Percentiles rank a stretch among this genome's conserved stretches.
phyloP scores from a whole-genome alignment of 352 stramenopile species.

The Phytophthora pinifolia region DNA sequence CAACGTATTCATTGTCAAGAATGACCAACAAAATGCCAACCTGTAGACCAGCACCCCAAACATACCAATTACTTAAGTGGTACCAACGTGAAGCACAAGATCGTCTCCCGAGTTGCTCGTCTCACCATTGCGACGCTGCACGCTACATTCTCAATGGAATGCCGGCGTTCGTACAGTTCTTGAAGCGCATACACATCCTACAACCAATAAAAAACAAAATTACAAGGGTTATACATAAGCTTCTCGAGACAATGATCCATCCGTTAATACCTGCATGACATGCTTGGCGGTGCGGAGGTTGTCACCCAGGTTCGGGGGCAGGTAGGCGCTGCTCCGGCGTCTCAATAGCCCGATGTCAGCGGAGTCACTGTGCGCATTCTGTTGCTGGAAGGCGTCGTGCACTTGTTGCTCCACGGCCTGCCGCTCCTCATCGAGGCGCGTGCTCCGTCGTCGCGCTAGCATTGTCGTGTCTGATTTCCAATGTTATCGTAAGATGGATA shows the following conservation, averaged over 20 bases:
- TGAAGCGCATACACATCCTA: slow-evolving; percentile 69
- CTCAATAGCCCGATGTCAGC: slow-evolving; percentile 9
- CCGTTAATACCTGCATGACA: slow-evolving; percentile 44
- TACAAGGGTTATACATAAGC: too few relatives aligned
- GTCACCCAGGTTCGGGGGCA: slow-evolving; percentile 30
- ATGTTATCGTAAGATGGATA: slow-evolving; percentile 4
- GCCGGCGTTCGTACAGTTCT: slow-evolving; percentile 59
- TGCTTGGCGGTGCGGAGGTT: slow-evolving; percentile 53
- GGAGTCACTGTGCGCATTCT: slow-evolving; percentile 1
- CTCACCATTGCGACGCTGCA: slow-evolving; percentile 54
- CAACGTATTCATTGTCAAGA: slow-evolving; percentile 64
- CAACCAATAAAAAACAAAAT: too few relatives aligned
- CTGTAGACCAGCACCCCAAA: slow-evolving; percentile 15
- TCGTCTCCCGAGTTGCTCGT: too few relatives aligned
- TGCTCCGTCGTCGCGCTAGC: slow-evolving; percentile 35
- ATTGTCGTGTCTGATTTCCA: slow-evolving; percentile 27
- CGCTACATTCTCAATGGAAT: slow-evolving; percentile 56
- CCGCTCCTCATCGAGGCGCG: slow-evolving; percentile 48
- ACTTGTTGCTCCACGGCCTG: slow-evolving; percentile 49
- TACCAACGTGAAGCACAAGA: background rate
- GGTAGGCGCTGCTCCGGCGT: slow-evolving; percentile 42
- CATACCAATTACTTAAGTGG: background rate
- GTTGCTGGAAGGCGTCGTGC: slow-evolving; percentile 35
- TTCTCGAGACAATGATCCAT: too few relatives aligned
- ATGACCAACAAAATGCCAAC: slow-evolving; percentile 61